Percentiles rank a stretch among this genome's conserved stretches.
These are phyloP conservation scores for Geosmithia putterillii DNA, from an alignment of 2,329 filamentous ascomycete species.

Conservation along the genomic window DNA sequence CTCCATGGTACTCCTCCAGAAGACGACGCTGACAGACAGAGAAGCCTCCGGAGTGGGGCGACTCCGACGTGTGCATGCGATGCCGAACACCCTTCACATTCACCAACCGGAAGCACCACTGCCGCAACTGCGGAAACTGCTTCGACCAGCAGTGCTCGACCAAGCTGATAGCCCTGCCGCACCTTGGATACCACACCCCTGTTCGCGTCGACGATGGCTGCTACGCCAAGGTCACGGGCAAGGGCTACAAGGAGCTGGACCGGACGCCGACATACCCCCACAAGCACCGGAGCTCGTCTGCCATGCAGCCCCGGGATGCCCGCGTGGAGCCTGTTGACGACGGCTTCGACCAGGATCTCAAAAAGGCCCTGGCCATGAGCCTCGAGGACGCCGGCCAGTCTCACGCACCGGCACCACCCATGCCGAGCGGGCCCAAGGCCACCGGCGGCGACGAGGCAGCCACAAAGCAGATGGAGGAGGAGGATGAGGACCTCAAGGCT, in stretches of 20 bases:
- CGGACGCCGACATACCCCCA: slow-evolving; percentile 36
- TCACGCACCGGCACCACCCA: slow-evolving; percentile 53
- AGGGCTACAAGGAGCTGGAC: slow-evolving; percentile 31
- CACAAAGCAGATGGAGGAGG: slow-evolving; percentile 55
- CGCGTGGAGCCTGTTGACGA: slow-evolving; percentile 61
- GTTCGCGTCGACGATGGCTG: slow-evolving; percentile 96
- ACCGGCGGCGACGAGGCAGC: slow-evolving; percentile 21
- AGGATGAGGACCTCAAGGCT: slow-evolving; percentile 85
- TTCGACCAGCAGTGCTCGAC: slow-evolving; percentile 92
- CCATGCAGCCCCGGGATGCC: slow-evolving; percentile 83
- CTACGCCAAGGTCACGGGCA: slow-evolving; percentile 78
- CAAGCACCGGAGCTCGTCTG: slow-evolving; percentile 52
- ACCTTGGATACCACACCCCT: slow-evolving; percentile 81
- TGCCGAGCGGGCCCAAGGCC: slow-evolving; percentile 3
- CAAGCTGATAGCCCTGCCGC: slow-evolving; percentile 78
- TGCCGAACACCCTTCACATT: slow-evolving; percentile 93
- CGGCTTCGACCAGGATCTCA: slow-evolving; percentile 88
- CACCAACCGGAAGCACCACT: slow-evolving; percentile 97
- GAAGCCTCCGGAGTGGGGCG: slow-evolving; percentile 90
- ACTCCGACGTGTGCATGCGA: slow-evolving; percentile 97
- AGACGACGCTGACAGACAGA: neutral
- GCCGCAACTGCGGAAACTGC: slow-evolving; percentile 93
- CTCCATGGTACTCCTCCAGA: neutral
- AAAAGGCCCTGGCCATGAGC: slow-evolving; percentile 90
- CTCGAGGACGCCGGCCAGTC: slow-evolving; percentile 75